Evolutionary conservation across 2,329 filamentous ascomycete genomes (phyloP).

Genomic region (Epicoccum sorghinum): DNA sequence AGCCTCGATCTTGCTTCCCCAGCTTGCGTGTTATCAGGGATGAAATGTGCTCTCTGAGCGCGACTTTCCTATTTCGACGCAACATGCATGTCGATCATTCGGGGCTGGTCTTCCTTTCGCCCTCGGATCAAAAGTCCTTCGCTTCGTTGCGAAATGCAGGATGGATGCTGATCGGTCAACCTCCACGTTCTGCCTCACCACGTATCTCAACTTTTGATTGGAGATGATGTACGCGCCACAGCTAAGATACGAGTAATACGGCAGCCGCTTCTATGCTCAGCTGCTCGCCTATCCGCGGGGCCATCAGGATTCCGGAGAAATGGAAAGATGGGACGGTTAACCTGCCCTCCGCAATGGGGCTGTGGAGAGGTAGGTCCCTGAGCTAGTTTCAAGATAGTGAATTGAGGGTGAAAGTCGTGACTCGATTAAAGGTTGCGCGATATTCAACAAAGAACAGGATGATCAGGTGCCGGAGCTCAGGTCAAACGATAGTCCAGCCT

Average conservation of each 20-base stretch:
- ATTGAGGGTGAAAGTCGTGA: slow-evolving; percentile 8
- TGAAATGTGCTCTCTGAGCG: slow-evolving; percentile 1
- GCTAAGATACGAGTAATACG: neutral
- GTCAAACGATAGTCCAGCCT: slow-evolving; percentile 6
- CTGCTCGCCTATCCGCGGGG: slow-evolving; percentile 12
- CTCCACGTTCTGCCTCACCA: neutral
- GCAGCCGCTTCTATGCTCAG: slow-evolving; percentile 4
- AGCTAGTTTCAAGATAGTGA: slow-evolving; percentile 7
- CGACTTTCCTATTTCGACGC: slow-evolving; percentile 5
- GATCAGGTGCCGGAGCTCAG: slow-evolving; percentile 7
- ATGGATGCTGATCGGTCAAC: slow-evolving; percentile 5
- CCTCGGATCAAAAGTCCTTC: slow-evolving; percentile 4
- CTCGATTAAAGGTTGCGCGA: slow-evolving; percentile 3
- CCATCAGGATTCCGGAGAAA: neutral
- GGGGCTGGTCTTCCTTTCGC: slow-evolving; percentile 12
- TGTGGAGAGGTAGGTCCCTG: slow-evolving; percentile 15
- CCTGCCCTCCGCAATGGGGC: slow-evolving; percentile 16
- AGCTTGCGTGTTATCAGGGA: neutral
- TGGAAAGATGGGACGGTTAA: slow-evolving; percentile 12
- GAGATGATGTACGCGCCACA: neutral
- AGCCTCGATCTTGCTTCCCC: neutral
- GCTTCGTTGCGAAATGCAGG: slow-evolving; percentile 2
- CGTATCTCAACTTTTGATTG: no score
- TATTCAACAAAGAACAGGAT: neutral
- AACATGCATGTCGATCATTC: slow-evolving; percentile 12